These are phyloP conservation scores for Fallopia convolvulus DNA, from an alignment of 148 eudicot species.

Conservation along the genomic window DNA sequence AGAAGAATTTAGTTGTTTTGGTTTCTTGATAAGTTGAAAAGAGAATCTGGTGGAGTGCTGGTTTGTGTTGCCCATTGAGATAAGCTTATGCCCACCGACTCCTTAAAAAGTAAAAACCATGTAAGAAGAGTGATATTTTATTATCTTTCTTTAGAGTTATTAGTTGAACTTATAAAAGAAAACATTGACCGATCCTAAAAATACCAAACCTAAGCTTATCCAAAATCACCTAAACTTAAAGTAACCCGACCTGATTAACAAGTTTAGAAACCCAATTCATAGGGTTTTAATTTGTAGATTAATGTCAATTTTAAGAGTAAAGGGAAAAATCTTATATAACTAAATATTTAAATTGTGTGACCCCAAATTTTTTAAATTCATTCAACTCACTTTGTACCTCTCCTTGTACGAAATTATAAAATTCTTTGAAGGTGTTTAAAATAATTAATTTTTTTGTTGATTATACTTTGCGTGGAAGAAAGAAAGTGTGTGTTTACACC, in stretches of 20 bases:
- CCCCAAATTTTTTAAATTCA: background rate
- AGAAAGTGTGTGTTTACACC: background rate
- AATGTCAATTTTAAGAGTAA: no score
- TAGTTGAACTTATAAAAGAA: no score
- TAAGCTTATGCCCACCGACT: background rate
- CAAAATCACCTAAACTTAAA: no score
- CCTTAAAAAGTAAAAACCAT: background rate
- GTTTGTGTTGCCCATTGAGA: background rate
- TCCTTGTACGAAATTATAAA: background rate
- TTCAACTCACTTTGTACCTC: background rate
- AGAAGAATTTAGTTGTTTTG: no score
- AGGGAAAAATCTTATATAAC: no score
- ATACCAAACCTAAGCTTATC: no score
- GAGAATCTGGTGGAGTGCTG: background rate
- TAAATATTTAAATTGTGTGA: no score
- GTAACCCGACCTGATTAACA: no score
- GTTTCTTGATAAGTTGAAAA: background rate
- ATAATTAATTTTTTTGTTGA: background rate
- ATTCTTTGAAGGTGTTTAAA: background rate
- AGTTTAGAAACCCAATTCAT: background rate
- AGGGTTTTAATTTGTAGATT: background rate
- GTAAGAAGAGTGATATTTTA: background rate
- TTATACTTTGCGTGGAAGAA: background rate
- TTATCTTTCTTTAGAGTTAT: no score
- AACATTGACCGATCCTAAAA: no score